Conservation (phyloP, 2,329 filamentous ascomycete genomes). For the Kalmusia sp. region DNA sequence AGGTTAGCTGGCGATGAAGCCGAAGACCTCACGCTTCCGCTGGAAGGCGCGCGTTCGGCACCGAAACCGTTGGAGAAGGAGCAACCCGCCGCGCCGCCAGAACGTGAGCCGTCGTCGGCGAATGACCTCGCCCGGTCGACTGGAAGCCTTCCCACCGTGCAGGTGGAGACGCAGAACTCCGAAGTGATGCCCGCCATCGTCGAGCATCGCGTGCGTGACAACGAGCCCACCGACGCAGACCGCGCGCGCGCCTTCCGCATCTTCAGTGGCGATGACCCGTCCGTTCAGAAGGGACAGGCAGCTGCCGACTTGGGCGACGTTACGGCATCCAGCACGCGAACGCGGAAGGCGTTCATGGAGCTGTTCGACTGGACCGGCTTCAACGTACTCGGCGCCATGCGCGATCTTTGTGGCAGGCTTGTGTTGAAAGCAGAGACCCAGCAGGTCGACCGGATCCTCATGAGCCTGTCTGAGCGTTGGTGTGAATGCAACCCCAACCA, state of each 20-base stretch:
- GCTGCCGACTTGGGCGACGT: constrained; percentile 87
- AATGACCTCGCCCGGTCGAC: constrained; percentile 56
- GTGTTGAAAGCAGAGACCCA: constrained; percentile 91
- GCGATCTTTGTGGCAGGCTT: constrained; percentile 81
- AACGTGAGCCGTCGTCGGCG: constrained; percentile 50
- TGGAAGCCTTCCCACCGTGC: constrained; percentile 58
- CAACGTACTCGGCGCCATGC: constrained; percentile 79
- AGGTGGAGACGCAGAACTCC: constrained; percentile 56
- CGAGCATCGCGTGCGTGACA: constrained; percentile 35
- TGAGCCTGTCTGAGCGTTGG: constrained; percentile 89
- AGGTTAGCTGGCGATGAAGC: constrained; percentile 30
- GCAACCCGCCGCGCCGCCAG: constrained; percentile 40
- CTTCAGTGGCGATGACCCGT: constrained; percentile 83
- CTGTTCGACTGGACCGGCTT: constrained; percentile 85
- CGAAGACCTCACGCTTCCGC: constrained; percentile 44
- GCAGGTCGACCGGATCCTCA: constrained; percentile 92
- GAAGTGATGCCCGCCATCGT: constrained; percentile 45
- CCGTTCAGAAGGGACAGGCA: constrained; percentile 79
- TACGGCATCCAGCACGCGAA: constrained; percentile 59
- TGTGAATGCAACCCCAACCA: constrained; percentile 91
- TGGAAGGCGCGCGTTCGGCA: constrained; percentile 47
- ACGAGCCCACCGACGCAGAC: constrained; percentile 69
- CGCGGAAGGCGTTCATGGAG: constrained; percentile 85
- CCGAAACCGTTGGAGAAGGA: constrained; percentile 43
- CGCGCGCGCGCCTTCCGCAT: constrained; percentile 80